phyloP scores from a whole-genome alignment of 257 asterid species.

The Fraxinus americana region DNA sequence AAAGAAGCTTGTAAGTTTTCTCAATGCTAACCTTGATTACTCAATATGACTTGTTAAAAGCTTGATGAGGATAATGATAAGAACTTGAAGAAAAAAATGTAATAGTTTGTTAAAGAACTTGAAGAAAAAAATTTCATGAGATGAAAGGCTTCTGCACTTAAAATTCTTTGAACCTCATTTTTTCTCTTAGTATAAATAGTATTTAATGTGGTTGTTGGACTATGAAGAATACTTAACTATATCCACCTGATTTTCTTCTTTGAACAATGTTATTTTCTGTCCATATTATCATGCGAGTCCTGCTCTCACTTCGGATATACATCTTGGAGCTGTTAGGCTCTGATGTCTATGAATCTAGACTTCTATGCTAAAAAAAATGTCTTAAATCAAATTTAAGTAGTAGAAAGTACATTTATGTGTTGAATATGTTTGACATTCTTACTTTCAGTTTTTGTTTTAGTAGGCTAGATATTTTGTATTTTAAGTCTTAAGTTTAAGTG shows the following conservation, averaged over 20 bases:
- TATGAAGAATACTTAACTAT: background rate
- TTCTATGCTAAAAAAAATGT: background rate
- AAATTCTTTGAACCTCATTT: background rate
- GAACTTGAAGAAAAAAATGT: no score
- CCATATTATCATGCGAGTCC: background rate
- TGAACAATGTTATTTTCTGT: background rate
- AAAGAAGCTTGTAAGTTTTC: slow-evolving; percentile 80
- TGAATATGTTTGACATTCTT: no score
- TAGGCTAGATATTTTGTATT: no score
- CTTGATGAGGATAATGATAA: background rate
- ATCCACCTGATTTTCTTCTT: background rate
- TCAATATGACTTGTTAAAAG: background rate
- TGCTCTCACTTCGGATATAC: background rate
- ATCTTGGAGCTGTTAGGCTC: background rate
- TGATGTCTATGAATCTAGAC: background rate
- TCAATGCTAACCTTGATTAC: slow-evolving; percentile 17
- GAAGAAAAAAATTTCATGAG: background rate
- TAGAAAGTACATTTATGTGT: background rate
- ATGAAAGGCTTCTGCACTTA: background rate
- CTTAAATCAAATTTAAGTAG: no score
- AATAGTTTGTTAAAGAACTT: background rate
- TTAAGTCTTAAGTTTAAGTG: no score
- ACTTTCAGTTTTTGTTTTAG: no score
- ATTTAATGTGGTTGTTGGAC: background rate
- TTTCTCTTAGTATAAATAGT: background rate